Percentiles rank a stretch among this genome's conserved stretches.
These are phyloP conservation scores for Orychophragmus violaceus DNA, from an alignment of 345 rosid species.

Conservation along the genomic window DNA sequence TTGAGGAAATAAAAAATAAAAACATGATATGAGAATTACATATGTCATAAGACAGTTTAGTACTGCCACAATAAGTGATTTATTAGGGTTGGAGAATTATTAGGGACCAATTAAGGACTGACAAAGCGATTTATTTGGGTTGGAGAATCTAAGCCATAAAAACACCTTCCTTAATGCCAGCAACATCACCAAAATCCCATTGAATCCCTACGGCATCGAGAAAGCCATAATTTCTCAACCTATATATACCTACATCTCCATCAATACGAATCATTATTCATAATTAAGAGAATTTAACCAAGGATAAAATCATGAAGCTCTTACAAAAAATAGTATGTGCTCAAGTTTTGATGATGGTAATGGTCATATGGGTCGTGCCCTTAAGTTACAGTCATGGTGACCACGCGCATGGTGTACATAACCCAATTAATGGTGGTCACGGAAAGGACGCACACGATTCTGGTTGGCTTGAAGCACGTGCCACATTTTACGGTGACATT, in stretches of 20 bases:
- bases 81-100: too few species aligned
- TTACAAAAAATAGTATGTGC: not conserved
- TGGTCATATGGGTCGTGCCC: constrained; percentile 5
- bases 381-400: not conserved
- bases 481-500: constrained; percentile 26
- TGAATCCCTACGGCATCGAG: constrained; percentile 71
- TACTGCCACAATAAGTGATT: too few species aligned
- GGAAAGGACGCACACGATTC: not conserved
- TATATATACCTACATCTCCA: not conserved
- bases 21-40: too few species aligned
- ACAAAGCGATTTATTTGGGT: not conserved
- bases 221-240: constrained; percentile 15
- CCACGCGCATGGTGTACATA: not conserved
- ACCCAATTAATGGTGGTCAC: not conserved
- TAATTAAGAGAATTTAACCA: not conserved
- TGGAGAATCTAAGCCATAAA: constrained; percentile 48
- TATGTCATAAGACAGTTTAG: too few species aligned
- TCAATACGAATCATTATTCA: not conserved
- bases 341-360: not conserved
- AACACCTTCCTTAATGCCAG: constrained; percentile 67
- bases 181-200: constrained; percentile 72
- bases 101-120: too few species aligned
- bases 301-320: not conserved
- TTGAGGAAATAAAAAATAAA: too few species aligned
- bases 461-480: constrained; percentile 11